These are phyloP conservation scores for Myochromella boudieri DNA, from an alignment of 768 basidiomycete species.

Conservation along the genomic window DNA sequence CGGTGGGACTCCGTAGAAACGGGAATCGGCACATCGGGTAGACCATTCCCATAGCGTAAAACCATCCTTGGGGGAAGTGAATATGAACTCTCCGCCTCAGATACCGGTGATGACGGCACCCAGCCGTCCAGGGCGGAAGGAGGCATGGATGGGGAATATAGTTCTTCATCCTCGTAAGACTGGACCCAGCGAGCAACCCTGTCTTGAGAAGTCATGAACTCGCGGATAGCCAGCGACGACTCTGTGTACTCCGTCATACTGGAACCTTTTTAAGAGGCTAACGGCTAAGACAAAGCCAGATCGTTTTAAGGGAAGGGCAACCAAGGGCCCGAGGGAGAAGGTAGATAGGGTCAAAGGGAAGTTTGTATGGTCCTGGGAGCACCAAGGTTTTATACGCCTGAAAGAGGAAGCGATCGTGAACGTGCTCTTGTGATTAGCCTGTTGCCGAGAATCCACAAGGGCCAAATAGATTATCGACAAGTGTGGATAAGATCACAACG, in stretches of 20 bases:
- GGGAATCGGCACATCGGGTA: constrained; percentile 65
- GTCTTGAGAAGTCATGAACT: constrained; percentile 58
- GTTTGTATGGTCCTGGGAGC: constrained; percentile 22
- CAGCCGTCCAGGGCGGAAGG: constrained; percentile 50
- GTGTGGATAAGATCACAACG: constrained; percentile 47
- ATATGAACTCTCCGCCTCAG: constrained; percentile 47
- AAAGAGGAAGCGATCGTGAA: constrained; percentile 19
- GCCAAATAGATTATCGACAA: constrained; percentile 32
- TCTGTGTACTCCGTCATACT: constrained; percentile 66
- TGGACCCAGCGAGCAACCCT: constrained; percentile 68
- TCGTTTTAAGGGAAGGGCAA: constrained; percentile 8
- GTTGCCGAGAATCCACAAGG: constrained; percentile 31
- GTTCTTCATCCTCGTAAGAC: constrained; percentile 36
- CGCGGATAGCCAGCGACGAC: constrained; percentile 56
- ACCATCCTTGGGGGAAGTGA: constrained; percentile 73
- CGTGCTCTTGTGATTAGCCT: constrained; percentile 29
- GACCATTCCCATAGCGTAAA: constrained; percentile 63
- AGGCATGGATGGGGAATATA: constrained; percentile 60
- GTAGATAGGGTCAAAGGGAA: constrained; percentile 26
- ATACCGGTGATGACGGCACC: constrained; percentile 40
- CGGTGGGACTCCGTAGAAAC: constrained; percentile 25
- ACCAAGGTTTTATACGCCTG: constrained; percentile 34
- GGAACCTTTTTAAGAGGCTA: constrained; percentile 3
- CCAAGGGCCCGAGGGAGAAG: constrained; percentile 10
- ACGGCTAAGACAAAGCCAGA: constrained; percentile 13